phyloP scores from a whole-genome alignment of 192 early-diverging fungal species.

The Coemansia sp. region DNA sequence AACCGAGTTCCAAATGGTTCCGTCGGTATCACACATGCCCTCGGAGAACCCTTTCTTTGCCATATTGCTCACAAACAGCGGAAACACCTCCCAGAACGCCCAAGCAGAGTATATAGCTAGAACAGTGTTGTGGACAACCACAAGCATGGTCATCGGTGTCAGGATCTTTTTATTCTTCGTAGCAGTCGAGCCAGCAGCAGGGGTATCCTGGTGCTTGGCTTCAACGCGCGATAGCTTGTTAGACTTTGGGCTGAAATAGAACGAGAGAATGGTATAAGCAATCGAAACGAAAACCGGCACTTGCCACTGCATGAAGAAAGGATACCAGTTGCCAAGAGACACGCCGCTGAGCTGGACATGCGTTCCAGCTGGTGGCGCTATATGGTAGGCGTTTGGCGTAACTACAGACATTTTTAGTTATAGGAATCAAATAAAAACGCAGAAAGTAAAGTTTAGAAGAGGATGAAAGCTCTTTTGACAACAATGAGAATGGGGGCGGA shows the following conservation, averaged over 20 bases:
- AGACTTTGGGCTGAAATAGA: constrained; percentile 27
- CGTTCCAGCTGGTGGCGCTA: constrained; percentile 25
- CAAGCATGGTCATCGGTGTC: constrained; percentile 67
- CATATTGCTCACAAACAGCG: constrained; percentile 58
- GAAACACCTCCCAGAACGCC: constrained; percentile 66
- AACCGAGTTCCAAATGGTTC: constrained; percentile 63
- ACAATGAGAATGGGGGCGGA: not conserved
- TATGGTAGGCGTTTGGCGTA: constrained; percentile 9
- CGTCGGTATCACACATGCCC: constrained; percentile 68
- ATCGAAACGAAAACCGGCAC: constrained; percentile 59
- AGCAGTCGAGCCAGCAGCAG: not conserved
- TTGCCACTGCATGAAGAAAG: constrained; percentile 70
- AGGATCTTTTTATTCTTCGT: constrained; percentile 10
- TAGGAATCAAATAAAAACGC: not conserved
- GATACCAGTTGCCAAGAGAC: constrained; percentile 68
- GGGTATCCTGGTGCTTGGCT: constrained; percentile 15
- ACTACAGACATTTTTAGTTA: not conserved
- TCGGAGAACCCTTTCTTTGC: constrained; percentile 51
- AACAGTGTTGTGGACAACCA: constrained; percentile 74
- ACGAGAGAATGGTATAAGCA: constrained; percentile 52
- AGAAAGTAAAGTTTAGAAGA: constrained; percentile 1
- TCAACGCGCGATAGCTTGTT: constrained; percentile 17
- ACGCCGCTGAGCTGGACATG: constrained; percentile 50
- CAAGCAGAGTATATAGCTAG: constrained; percentile 71
- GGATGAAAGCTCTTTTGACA: no score